Percentiles rank a stretch among this genome's conserved stretches.
phyloP scores from a whole-genome alignment of 768 basidiomycete species.

The Botryobasidium botryosum region DNA sequence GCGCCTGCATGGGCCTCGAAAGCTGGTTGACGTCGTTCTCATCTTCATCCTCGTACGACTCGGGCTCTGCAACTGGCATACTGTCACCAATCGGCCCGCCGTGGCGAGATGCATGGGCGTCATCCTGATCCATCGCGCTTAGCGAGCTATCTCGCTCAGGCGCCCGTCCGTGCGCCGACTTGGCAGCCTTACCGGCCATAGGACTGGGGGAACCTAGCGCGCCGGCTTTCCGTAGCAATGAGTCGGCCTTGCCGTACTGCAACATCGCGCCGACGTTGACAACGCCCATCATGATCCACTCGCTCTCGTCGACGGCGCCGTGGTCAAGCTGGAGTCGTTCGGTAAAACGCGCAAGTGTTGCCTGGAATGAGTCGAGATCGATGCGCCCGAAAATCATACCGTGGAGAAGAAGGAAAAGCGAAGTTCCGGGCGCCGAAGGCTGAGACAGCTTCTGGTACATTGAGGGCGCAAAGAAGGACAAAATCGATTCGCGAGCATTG shows the following conservation, averaged over 20 bases:
- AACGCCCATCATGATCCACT: slow-evolving; percentile 95
- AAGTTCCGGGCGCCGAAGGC: slow-evolving; percentile 26
- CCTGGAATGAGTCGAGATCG: slow-evolving; percentile 77
- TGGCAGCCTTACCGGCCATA: slow-evolving; percentile 7
- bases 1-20: slow-evolving; percentile 10
- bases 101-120: slow-evolving; percentile 16
- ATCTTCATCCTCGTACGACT: slow-evolving; percentile 14
- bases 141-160: no score
- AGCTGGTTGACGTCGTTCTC: slow-evolving; percentile 13
- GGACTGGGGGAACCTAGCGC: slow-evolving; percentile 19
- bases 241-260: slow-evolving; percentile 69
- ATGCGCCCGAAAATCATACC: slow-evolving; percentile 97
- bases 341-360: slow-evolving; percentile 66
- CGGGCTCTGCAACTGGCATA: no score
- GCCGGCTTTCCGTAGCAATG: slow-evolving; percentile 49
- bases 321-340: slow-evolving; percentile 68
- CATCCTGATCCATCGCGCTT: slow-evolving; percentile 51
- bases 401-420: slow-evolving; percentile 82
- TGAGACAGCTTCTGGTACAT: slow-evolving; percentile 17
- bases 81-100: slow-evolving; percentile 10
- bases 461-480: slow-evolving; percentile 70
- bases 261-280: slow-evolving; percentile 67
- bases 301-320: slow-evolving; percentile 49
- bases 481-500: slow-evolving; percentile 76
- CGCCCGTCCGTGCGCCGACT: slow-evolving; percentile 17